Percentiles rank a stretch among this genome's conserved stretches.
Evolutionary conservation across 169 alveolate genomes (phyloP).

Genomic region (Eimeria tenella): DNA sequence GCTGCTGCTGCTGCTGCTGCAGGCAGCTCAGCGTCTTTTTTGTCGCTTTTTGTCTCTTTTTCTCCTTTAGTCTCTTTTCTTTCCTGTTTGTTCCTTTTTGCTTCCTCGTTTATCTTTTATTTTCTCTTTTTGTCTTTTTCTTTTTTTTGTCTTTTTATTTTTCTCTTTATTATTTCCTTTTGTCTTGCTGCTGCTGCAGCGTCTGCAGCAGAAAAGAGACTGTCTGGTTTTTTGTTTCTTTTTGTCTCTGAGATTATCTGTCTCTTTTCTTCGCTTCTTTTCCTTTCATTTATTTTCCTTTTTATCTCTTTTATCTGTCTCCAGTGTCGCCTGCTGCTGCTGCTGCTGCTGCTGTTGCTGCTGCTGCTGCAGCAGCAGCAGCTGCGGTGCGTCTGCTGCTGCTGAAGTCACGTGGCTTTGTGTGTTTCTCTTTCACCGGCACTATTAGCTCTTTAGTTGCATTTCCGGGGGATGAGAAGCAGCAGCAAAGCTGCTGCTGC

Average conservation of each 20-base stretch:
- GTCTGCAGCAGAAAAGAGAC: too few species aligned
- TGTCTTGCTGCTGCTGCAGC: too few species aligned
- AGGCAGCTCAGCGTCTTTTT: background rate
- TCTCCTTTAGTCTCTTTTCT: background rate
- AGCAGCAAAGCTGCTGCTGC: too few species aligned
- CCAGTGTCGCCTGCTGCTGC: background rate
- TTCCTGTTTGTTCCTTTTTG: too few species aligned
- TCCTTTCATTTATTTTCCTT: too few species aligned
- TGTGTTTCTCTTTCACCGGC: background rate
- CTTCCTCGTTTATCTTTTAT: background rate
- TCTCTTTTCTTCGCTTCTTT: background rate
- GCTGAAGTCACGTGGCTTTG: background rate
- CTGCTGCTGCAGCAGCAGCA: background rate
- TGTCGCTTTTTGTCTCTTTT: background rate
- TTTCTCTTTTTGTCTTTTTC: background rate
- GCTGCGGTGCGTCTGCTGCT: background rate
- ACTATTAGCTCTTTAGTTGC: background rate
- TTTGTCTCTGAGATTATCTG: too few species aligned
- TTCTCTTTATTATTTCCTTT: too few species aligned
- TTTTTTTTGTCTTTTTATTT: too few species aligned
- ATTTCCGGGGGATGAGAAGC: too few species aligned
- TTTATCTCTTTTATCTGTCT: background rate
- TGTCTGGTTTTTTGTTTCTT: too few species aligned
- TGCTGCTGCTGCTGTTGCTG: background rate
- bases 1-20: slow-evolving; percentile 21